Evolutionary conservation across 306 rosid genomes (phyloP).

Genomic region (Ormosia semicastrata): DNA sequence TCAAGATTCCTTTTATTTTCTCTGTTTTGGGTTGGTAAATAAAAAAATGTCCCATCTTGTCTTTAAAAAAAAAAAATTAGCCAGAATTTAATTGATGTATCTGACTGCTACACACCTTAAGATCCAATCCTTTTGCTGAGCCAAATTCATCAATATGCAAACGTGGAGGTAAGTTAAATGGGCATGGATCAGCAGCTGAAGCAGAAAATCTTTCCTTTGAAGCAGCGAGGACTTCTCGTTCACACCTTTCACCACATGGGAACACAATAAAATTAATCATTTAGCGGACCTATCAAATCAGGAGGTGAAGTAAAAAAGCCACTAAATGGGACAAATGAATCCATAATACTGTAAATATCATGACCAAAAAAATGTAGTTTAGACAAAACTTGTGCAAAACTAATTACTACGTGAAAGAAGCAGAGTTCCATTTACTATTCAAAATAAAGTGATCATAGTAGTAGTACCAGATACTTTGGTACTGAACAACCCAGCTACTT

Average conservation of each 20-base stretch:
- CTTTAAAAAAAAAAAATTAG: not conserved
- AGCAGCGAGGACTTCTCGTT: constrained; percentile 50
- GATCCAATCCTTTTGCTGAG: constrained; percentile 43
- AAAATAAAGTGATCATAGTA: not conserved
- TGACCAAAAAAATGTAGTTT: constrained; percentile 23
- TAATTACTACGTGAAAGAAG: constrained; percentile 7
- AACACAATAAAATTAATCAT: constrained; percentile 44
- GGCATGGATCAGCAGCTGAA: constrained; percentile 49
- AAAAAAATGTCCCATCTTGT: not conserved
- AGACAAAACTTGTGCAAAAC: constrained; percentile 22
- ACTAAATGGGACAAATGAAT: constrained; percentile 91
- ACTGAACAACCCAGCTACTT: not conserved
- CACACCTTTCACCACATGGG: constrained; percentile 53
- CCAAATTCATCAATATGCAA: constrained; percentile 53
- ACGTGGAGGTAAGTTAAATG: constrained; percentile 72
- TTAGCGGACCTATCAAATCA: constrained; percentile 55
- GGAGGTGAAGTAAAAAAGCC: constrained; percentile 92
- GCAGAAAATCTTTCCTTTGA: constrained; percentile 46
- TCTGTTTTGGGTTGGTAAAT: not conserved
- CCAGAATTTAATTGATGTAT: not conserved
- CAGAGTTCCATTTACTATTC: constrained; percentile 1
- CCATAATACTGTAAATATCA: constrained; percentile 69
- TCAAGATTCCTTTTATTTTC: constrained; percentile 2
- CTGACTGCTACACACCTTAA: constrained; percentile 66
- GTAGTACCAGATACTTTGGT: not conserved